Evolutionary conservation across 1,284 basidiomycete genomes (phyloP), one percentile per base, ranked within the genome.

Genomic region (Cutaneotrichosporon mucoides): DNA sequence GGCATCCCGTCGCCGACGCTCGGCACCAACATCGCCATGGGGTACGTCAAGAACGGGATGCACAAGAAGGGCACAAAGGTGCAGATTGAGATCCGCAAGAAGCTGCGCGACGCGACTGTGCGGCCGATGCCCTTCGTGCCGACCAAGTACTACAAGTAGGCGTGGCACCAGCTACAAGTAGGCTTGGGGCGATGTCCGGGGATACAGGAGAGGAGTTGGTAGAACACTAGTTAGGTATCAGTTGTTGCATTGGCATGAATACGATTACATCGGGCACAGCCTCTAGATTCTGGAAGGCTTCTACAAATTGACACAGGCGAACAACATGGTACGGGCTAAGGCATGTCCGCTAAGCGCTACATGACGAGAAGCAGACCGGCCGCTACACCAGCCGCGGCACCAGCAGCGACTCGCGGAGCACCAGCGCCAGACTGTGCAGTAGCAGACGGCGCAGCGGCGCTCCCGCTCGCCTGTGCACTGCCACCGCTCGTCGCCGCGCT

Each of bases 1-100:
- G 95, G 95, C 53, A 97, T 98, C 62, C 96, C 96, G 6, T 94
- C 92, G 1, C 94, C 94, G 0, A 89, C 92, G 1, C 80, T 94
- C 1, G 86, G 86, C 4, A 86, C 88, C 75, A 97, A 99, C 79
- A 91, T 99, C 69, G 92, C 94, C 6, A 99, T 99, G 95, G 95
- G 87, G 0, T 95, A 97, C 71, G 84, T 98, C 52, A 78, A 81
- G 60, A 83, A 81, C 40, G 92, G 92, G 0, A 85, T 83, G 76
- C 92, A 97, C 81, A 97, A 94, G 80, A 92, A 90, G 76, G 92
- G 90, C 6, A 96, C 90, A 0, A 84, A 87, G 72, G 73, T 79
- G 34, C 71, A 70, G 65, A 67, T 80, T 50, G 76, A 79, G 66
- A 78, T 80, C 10, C 67, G 79, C 59, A 76, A 76, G 66, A 78